Base-by-base conservation (phyloP, 345 rosid genomes). In the Gossypium thurberi region DNA sequence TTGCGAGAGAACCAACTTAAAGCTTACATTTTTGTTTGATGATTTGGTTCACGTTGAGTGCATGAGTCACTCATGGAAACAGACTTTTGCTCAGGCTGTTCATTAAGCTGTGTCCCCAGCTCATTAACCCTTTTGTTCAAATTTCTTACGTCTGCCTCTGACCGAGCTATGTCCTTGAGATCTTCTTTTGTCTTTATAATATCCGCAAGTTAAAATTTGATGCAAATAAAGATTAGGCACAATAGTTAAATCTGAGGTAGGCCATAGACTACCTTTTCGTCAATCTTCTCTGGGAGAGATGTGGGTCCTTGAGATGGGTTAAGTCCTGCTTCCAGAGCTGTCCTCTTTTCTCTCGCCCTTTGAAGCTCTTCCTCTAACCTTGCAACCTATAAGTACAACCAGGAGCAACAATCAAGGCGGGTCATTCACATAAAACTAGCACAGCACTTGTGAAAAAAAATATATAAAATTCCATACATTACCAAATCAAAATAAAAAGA, bases 351-450 rank as follows among this genome's bases (percentile, higher is more conserved):
- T 78, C 84, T 86, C 83, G 91, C 96, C 82, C 79, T 86, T 75
- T 83, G 93, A 83, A 95, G 84, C 78, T 86, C 88, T 70, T 86
- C 94, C 79, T 87, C 87, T 63, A 95, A 87, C 80, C 90, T 89
- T 77, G 78, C 87, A 78, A 95, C 98, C 98, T 95, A 81, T 50
- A 82, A 47, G 63, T 65, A 75, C 65, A 76, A 37, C 57, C 37
- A 75, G 20, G 6, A 14, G 6, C 44, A 18, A 48, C 63, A 15
- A 51, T 61, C 69, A 71, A 47, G 55, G 56, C 47, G 25, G 44
- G 44, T 48, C 46, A 51, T 69, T 63, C 25, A 48, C 21, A 37
- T 23, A 72, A 43, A 23, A 21, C 23, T 47, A 55, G 50, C 20
- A 57, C 40, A 43, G 51, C 12, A 21, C 11, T 62, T 52, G 61